A percentile compares a stretch with the other conserved stretches of the same genome.
Evolutionary conservation across 2,329 filamentous ascomycete genomes (phyloP).

Genomic region (Beauveria varroae): DNA sequence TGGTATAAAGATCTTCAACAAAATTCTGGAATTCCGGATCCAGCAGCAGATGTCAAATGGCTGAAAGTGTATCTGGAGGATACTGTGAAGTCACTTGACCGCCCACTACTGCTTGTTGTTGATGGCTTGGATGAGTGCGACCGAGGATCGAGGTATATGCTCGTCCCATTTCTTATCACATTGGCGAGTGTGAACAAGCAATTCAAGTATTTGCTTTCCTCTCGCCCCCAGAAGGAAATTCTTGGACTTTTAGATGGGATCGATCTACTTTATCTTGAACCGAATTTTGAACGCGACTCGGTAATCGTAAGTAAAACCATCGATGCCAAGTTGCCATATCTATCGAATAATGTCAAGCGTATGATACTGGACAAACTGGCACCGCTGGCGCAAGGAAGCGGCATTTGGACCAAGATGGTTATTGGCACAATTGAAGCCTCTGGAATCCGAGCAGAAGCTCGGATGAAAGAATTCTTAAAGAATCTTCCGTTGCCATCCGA

Average conservation of each 20-base stretch:
- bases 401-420: background rate
- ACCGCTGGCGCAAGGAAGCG: background rate
- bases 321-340: background rate
- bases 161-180: background rate
- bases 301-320: background rate
- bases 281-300: no score
- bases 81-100: background rate
- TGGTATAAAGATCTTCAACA: background rate
- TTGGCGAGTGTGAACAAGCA: background rate
- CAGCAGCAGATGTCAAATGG: background rate
- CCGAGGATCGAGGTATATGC: background rate
- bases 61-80: background rate
- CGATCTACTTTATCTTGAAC: no score
- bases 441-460: background rate
- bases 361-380: background rate
- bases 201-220: background rate
- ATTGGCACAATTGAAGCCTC: background rate
- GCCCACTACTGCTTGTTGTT: background rate
- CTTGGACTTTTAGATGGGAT: no score
- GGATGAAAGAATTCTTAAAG: background rate
- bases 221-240: background rate
- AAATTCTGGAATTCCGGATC: no score
- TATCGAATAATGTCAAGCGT: background rate
- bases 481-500: background rate
- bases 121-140: background rate